These are phyloP conservation scores for Fusarium acutatum DNA, from an alignment of 2,329 filamentous ascomycete genomes.

Conservation along the genomic window DNA sequence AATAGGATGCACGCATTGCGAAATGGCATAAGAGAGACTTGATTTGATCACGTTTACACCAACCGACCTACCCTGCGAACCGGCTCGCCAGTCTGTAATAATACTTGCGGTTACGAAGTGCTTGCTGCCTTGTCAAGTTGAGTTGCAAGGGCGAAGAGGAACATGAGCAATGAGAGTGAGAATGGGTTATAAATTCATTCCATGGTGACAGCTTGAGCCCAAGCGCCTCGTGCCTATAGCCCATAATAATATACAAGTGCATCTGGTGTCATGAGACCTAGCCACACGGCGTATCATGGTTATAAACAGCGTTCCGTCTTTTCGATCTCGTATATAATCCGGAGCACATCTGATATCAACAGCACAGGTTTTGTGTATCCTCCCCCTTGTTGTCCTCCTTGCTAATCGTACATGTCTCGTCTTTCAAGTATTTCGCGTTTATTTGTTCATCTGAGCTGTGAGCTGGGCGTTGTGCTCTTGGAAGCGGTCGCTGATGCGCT, in stretches of 20 bases:
- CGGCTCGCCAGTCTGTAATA: not conserved
- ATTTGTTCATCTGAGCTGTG: constrained; percentile 59
- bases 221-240: constrained; percentile 18
- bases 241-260: constrained; percentile 39
- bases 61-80: not conserved
- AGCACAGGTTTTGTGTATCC: not conserved
- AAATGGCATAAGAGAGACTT: constrained; percentile 26
- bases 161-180: constrained; percentile 8
- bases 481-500: constrained; percentile 92
- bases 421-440: not conserved
- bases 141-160: not conserved
- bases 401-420: constrained; percentile 35
- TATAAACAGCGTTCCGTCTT: constrained; percentile 7
- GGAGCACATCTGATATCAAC: constrained; percentile 17
- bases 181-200: constrained; percentile 19
- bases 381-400: constrained; percentile 5
- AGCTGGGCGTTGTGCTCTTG: constrained; percentile 73
- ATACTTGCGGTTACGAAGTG: not conserved
- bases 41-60: constrained; percentile 8
- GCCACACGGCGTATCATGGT: constrained; percentile 16
- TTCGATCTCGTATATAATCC: constrained; percentile 12
- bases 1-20: constrained; percentile 34
- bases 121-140: not conserved
- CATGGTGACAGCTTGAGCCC: not conserved
- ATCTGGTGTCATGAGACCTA: constrained; percentile 30